These are phyloP conservation scores for Talaromyces ruber DNA, from an alignment of 495 filamentous ascomycete genomes.

Conservation along the genomic window DNA sequence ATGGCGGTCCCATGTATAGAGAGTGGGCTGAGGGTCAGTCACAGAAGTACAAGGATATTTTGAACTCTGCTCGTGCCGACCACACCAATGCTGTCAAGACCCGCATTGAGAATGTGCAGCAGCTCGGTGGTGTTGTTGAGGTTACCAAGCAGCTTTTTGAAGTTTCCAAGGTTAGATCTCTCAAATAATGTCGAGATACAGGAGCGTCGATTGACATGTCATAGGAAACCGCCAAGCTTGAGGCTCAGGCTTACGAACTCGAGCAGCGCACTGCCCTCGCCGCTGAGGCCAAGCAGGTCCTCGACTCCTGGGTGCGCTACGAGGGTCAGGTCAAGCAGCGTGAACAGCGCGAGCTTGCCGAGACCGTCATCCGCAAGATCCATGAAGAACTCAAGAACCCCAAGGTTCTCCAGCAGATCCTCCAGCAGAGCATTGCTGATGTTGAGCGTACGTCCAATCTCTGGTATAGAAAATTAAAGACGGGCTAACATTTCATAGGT, in stretches of 20 bases:
- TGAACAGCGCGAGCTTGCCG: slow-evolving; percentile 92
- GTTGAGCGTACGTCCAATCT: slow-evolving; percentile 74
- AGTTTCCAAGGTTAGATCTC: slow-evolving; percentile 77
- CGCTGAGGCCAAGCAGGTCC: slow-evolving; percentile 83
- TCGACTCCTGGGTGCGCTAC: slow-evolving; percentile 98
- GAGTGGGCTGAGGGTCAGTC: slow-evolving; percentile 85
- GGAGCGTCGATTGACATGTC: slow-evolving; percentile 9
- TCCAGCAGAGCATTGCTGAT: slow-evolving; percentile 89
- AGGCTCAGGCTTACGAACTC: slow-evolving; percentile 92
- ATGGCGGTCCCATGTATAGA: slow-evolving; percentile 81
- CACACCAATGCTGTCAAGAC: slow-evolving; percentile 91
- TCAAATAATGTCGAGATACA: background rate
- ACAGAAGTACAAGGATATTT: slow-evolving; percentile 81
- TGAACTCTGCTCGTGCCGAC: slow-evolving; percentile 87
- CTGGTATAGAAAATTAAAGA: background rate
- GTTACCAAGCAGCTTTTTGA: slow-evolving; percentile 94
- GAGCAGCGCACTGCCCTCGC: slow-evolving; percentile 89
- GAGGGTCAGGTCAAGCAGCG: slow-evolving; percentile 97
- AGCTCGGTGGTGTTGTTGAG: slow-evolving; percentile 88
- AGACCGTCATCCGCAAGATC: slow-evolving; percentile 89
- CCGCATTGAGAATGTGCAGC: slow-evolving; percentile 85
- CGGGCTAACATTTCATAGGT: slow-evolving; percentile 29
- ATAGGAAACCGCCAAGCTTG: slow-evolving; percentile 92
- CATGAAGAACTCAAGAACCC: slow-evolving; percentile 97
- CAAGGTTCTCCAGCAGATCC: slow-evolving; percentile 86